These are phyloP conservation scores for Scedosporium dehoogii DNA, from an alignment of 2,329 filamentous ascomycete genomes.

Conservation along the genomic window DNA sequence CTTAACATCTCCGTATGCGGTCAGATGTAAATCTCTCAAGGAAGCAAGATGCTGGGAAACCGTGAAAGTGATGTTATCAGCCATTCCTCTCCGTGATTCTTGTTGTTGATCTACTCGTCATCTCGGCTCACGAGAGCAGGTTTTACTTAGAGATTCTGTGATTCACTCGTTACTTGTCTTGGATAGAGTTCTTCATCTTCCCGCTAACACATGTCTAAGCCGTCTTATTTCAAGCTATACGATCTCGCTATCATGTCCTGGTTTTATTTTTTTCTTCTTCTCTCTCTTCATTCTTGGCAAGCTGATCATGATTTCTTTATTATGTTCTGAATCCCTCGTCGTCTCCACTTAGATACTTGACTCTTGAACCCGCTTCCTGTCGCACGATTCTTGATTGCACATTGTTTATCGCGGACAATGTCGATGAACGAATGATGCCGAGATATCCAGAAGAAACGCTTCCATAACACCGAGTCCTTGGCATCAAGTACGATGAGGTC, in stretches of 20 bases:
- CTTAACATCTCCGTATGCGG: neutral
- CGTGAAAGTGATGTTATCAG: neutral
- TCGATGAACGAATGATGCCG: neutral
- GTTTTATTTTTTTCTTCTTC: neutral
- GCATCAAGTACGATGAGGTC: neutral
- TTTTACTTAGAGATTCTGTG: neutral
- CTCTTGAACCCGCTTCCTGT: too few species aligned
- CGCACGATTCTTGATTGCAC: too few species aligned
- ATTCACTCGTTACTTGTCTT: neutral
- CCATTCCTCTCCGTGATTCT: neutral
- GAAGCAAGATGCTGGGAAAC: neutral
- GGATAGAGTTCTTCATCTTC: neutral
- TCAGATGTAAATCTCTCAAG: neutral
- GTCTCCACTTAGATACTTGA: neutral
- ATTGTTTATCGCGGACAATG: neutral
- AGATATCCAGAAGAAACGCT: neutral
- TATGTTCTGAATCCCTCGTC: neutral
- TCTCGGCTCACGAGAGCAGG: neutral
- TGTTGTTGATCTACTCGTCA: too few species aligned
- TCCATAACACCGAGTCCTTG: neutral
- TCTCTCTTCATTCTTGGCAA: neutral
- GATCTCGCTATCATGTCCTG: neutral
- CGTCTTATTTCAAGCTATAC: neutral
- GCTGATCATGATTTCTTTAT: neutral
- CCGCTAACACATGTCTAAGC: neutral